Base-by-base conservation (phyloP, 495 filamentous ascomycete species). In the Apodospora peruviana region DNA sequence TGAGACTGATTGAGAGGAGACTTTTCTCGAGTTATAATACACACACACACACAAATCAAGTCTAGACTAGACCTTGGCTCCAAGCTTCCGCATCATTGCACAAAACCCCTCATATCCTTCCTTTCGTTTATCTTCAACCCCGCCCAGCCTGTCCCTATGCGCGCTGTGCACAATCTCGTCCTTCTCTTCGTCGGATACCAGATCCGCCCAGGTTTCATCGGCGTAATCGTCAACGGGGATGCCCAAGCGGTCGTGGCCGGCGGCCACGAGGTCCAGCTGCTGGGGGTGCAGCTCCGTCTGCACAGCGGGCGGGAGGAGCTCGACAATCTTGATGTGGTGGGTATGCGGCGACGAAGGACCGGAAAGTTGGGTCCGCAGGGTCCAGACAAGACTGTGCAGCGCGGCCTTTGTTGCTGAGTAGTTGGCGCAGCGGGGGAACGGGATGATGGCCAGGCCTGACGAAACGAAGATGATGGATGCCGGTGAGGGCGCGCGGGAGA, bases 241-340 rank as follows among this genome's bases (percentile, higher is more conserved):
- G 0, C 83, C 84, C 18, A 69, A 53, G 24, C 67, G 47, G 3
- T 51, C 63, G 34, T 52, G 48, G 21, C 66, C 62, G 48, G 56
- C 47, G 8, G 62, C 60, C 11, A 69, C 69, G 9, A 75, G 66
- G 48, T 80, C 75, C 17, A 57, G 49, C 54, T 76, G 75, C 42
- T 66, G 66, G 43, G 75, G 65, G 47, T 81, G 78, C 43, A 83
- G 62, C 61, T 82, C 80, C 5, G 77, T 88, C 68, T 84, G 80
- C 21, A 88, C 83, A 2, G 80, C 74, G 3, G 85, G 84, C 5
- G 84, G 84, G 38, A 83, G 69, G 12, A 87, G 60, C 65, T 89
- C 85, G 23, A 87, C 66, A 3, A 88, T 72, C 34, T 73, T 74
- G 19, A 86, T 64, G 25, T 57, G 57, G 10, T 36, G 38, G 21